A percentile compares a stretch with the other conserved stretches of the same genome.
Evolutionary conservation across 1,284 basidiomycete species (phyloP).

Genomic region (Cystobasidium pallidum): DNA sequence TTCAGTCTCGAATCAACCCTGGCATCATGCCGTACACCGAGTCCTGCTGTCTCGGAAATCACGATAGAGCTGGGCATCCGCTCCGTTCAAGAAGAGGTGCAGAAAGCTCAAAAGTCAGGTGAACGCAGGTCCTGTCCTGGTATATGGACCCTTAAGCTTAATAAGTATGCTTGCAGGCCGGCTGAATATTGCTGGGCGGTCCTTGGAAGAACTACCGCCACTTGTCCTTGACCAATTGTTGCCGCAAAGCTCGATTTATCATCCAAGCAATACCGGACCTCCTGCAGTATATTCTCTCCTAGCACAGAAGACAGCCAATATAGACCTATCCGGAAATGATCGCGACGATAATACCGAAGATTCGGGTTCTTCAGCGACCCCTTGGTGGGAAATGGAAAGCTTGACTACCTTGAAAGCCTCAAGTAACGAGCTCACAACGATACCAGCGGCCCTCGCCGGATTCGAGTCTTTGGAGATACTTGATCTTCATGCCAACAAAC

Average conservation of each 20-base stretch:
- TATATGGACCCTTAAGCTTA: background rate
- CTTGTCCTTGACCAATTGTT: slow-evolving; percentile 29
- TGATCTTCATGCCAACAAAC: slow-evolving; percentile 39
- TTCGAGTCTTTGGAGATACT: slow-evolving; percentile 34
- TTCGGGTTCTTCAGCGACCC: background rate
- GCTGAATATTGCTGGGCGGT: slow-evolving; percentile 30
- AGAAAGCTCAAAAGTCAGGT: slow-evolving; percentile 38
- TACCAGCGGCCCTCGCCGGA: slow-evolving; percentile 34
- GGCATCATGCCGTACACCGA: slow-evolving; percentile 5
- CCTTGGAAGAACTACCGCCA: slow-evolving; percentile 27
- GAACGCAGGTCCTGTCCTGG: background rate
- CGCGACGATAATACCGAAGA: background rate
- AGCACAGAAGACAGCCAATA: slow-evolving; percentile 3
- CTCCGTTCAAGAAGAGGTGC: slow-evolving; percentile 15
- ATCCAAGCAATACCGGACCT: slow-evolving; percentile 41
- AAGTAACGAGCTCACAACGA: slow-evolving; percentile 36
- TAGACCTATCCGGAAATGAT: slow-evolving; percentile 6
- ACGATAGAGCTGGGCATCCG: slow-evolving; percentile 21
- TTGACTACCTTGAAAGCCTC: slow-evolving; percentile 39
- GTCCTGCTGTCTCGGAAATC: slow-evolving; percentile 4
- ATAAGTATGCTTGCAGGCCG: background rate
- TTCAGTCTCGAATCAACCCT: background rate
- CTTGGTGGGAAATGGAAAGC: slow-evolving; percentile 38
- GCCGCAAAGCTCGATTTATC: slow-evolving; percentile 31
- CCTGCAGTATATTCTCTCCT: slow-evolving; percentile 13